phyloP scores from a whole-genome alignment of 306 rosid species.

The Parietaria judaica region DNA sequence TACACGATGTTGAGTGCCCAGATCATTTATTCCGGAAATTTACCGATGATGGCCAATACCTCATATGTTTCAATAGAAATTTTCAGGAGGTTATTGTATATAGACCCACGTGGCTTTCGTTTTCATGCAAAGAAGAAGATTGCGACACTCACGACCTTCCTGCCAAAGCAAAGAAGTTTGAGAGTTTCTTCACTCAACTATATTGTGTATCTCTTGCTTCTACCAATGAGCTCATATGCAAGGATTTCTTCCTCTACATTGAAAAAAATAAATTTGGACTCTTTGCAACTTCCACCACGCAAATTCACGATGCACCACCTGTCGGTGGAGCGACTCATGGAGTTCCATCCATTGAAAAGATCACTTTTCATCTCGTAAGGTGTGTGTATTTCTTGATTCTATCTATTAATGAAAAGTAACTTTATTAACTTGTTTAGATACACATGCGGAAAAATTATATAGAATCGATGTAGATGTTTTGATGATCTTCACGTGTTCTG shows the following conservation, averaged over 20 bases:
- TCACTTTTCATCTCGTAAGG: slow-evolving; percentile 88
- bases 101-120: slow-evolving; percentile 84
- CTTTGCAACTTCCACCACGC: slow-evolving; percentile 85
- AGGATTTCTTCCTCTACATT: slow-evolving; percentile 88
- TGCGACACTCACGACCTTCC: slow-evolving; percentile 71
- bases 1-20: slow-evolving; percentile 85
- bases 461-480: no score
- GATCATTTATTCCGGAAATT: slow-evolving; percentile 83
- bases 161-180: slow-evolving; percentile 58
- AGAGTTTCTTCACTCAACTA: slow-evolving; percentile 72
- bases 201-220: slow-evolving; percentile 76
- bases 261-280: slow-evolving; percentile 70
- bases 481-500: no score
- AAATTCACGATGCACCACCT: slow-evolving; percentile 57
- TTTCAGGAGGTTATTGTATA: slow-evolving; percentile 72
- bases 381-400: slow-evolving; percentile 10
- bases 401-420: neutral
- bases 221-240: slow-evolving; percentile 75
- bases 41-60: slow-evolving; percentile 94
- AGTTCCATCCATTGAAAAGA: slow-evolving; percentile 80
- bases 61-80: slow-evolving; percentile 81
- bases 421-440: no score
- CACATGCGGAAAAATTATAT: no score
- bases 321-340: slow-evolving; percentile 80
- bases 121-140: slow-evolving; percentile 77